Base-by-base conservation (phyloP, 148 eudicot species). In the Oxyria digyna region DNA sequence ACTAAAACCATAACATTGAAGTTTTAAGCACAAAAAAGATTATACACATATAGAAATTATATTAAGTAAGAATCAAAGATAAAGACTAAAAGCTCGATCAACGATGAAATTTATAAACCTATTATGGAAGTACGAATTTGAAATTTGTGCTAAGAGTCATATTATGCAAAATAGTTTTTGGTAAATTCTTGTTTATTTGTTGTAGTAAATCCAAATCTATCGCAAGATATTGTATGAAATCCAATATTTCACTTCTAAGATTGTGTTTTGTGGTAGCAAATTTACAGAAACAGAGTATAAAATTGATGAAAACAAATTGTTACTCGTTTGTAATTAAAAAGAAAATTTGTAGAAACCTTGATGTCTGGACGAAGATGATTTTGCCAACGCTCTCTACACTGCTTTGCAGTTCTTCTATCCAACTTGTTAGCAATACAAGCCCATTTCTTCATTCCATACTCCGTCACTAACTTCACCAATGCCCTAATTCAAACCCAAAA, bases 321-420 rank as follows among this genome's bases (percentile, higher is more conserved):
- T 48, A 9, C 10, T 50, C 8, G 26, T 49, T 21, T 7, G 27
- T 23, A 42, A 24, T 9, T 12, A 12, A 55, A 29, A 52, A 13
- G 27, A 32, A 64, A 57, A 23, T 17, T 38, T 1, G 1, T 13
- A 27, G n/a, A 73, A 73, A 92, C 98, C 95, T 84, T 89, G 42
- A 92, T 84, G 70, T 84, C 73, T 3, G 91, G 84, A 20, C 94
- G 87, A 32, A 92, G 70, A 85, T 92, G 96, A 69, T 87, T 89
- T 67, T 80, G 78, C 94, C 94, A 92, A 55, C 96, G 75, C 72
- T 92, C 96, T 15, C 96, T 78, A 55, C 98, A 92, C 73, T 89
- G 98, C 42, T 92, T 92, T 45, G 96, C 98, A 0, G 83, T 84
- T 50, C 91, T 82, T 1, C 87, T 86, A 3, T 24, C 69, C 76